phyloP scores from a whole-genome alignment of 192 early-diverging fungal species.

The Coemansia sp. region DNA sequence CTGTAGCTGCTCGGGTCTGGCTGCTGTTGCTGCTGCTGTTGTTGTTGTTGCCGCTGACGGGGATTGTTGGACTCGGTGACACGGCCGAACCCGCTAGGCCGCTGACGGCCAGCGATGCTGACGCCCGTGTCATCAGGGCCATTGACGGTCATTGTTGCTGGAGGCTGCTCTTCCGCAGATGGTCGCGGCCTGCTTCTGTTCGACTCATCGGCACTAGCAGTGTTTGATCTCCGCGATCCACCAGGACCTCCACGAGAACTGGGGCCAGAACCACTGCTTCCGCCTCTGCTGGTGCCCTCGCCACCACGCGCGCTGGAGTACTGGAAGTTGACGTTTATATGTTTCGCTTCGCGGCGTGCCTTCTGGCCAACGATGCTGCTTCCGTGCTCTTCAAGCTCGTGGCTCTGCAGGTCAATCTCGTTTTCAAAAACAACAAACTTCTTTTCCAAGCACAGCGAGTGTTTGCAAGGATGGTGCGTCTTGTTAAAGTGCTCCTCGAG shows the following conservation, averaged over 20 bases:
- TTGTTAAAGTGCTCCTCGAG: constrained; percentile 81
- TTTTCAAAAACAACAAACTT: constrained; percentile 96
- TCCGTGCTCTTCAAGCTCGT: constrained; percentile 63
- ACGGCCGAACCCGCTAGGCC: constrained; percentile 36
- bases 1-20: neutral
- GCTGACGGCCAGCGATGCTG: constrained; percentile 39
- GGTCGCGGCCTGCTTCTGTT: neutral
- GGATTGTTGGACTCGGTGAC: no score
- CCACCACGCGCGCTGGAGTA: constrained; percentile 12
- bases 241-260: neutral
- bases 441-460: constrained; percentile 79
- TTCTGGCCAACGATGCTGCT: constrained; percentile 29
- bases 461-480: constrained; percentile 78
- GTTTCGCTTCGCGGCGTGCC: constrained; percentile 35
- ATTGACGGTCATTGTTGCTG: constrained; percentile 41
- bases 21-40: neutral
- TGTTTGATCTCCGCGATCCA: neutral
- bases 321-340: constrained; percentile 34
- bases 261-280: neutral
- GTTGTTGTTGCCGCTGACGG: neutral
- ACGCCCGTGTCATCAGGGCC: constrained; percentile 34
- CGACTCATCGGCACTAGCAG: no score
- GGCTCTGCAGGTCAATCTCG: constrained; percentile 87
- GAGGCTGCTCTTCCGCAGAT: constrained; percentile 5
- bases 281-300: neutral